A percentile compares a stretch with the other conserved stretches of the same genome.
phyloP scores from a whole-genome alignment of 805 yeast species.

The Cyberlindnera samutprakarnensis region DNA sequence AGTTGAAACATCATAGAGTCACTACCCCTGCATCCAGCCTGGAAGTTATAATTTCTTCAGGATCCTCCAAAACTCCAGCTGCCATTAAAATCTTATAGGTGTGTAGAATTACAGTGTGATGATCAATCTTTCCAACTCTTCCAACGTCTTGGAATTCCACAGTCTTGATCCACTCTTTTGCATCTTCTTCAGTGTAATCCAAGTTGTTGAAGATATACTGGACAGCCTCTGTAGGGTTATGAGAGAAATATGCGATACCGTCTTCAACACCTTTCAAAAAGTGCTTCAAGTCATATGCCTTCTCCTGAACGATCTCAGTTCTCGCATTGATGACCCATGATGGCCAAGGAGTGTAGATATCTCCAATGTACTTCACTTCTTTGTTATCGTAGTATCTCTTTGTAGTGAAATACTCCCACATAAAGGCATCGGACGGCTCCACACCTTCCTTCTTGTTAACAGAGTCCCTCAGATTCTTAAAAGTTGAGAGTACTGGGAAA shows the following conservation, averaged over 20 bases:
- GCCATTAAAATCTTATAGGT: constrained; percentile 12
- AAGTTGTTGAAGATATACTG: constrained; percentile 56
- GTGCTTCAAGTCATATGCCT: constrained; percentile 21
- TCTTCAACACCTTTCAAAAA: constrained; percentile 51
- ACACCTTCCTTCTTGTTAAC: constrained; percentile 52
- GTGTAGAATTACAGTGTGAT: constrained; percentile 8
- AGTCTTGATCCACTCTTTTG: constrained; percentile 73
- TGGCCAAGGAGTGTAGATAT: constrained; percentile 94
- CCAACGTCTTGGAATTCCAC: constrained; percentile 45
- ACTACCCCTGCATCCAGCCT: constrained; percentile 8
- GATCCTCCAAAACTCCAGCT: constrained; percentile 14
- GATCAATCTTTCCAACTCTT: constrained; percentile 6
- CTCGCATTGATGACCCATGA: constrained; percentile 77
- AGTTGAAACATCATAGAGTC: background rate
- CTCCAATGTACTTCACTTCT: constrained; percentile 79
- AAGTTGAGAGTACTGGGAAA: constrained; percentile 56
- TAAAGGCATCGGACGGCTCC: constrained; percentile 65
- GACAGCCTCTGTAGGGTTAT: constrained; percentile 56
- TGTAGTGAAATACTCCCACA: constrained; percentile 95
- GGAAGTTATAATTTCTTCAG: constrained; percentile 7
- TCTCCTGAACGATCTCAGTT: constrained; percentile 28
- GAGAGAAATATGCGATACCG: constrained; percentile 62
- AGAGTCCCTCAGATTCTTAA: constrained; percentile 69
- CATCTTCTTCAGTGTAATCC: constrained; percentile 74
- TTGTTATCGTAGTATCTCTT: constrained; percentile 74